Evolutionary conservation across 257 asterid genomes (phyloP), one percentile per base, ranked within the genome.

Genomic region (Solanum sitiens): DNA sequence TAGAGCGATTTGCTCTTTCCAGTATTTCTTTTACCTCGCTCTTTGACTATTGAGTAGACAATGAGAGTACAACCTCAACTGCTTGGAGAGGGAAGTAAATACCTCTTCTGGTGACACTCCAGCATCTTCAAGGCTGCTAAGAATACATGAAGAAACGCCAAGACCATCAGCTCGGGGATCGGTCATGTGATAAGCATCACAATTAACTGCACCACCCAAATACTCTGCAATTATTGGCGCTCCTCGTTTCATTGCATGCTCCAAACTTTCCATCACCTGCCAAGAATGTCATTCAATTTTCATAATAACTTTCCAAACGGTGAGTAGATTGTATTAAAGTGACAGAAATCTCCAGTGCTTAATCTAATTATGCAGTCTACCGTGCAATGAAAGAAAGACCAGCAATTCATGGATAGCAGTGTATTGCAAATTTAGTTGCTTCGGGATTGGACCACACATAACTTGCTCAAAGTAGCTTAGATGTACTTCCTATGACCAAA

Each of bases 31-130:
- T 79, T 25, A 79, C 65, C 84, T 42, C 83, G 9, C 61, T 77
- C 67, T 79, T 45, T 45, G 11, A 45, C 84, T 15, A 45, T 79
- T 79, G 65, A 79, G 65, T 27, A 79, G 84, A 27, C 14, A 79
- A 86, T 86, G 47, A 86, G 32, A 21, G 15, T 35, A 44, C 14
- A 42, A 14, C 79, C 42, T 37, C 63, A 84, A 39, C 53, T 65
- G 87, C 30, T 67, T 13, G 77, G 39, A 65, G 74, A 42, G 61
- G 44, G 63, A 71, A 73, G 80, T 44, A 90, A 27, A 53, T 92
- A 96, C 99, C 99, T 96, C 99, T 90, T 96, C 98, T 35, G 96
- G 95, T 45, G 99, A 96, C 88, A 96, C 97, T 70, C 98, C 99
- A 85, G 96, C 95, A 92, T 96, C 99, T 88, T 89, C 94, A 83